phyloP scores from a whole-genome alignment of 169 alveolate genomes.

The Neospora caninum region DNA sequence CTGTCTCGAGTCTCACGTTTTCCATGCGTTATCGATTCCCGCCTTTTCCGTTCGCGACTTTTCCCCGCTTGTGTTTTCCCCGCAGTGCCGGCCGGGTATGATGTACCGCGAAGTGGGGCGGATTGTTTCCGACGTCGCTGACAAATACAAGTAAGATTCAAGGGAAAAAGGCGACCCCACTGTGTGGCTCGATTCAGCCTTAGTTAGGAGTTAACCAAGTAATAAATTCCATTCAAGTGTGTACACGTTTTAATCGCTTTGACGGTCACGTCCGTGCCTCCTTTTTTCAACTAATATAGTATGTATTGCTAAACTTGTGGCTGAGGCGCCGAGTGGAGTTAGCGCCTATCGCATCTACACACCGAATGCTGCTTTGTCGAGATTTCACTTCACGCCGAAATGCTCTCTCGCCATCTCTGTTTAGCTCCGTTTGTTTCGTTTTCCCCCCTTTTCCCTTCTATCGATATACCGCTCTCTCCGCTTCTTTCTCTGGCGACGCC shows the following conservation, averaged over 20 bases:
- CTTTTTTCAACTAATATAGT: neutral
- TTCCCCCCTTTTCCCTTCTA: no score
- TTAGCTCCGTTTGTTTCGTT: no score
- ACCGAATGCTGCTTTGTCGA: no score
- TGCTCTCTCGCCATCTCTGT: no score
- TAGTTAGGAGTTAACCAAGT: neutral
- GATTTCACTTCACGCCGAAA: no score
- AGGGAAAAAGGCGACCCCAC: slow-evolving; percentile 37
- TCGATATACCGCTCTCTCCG: no score
- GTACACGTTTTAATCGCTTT: neutral
- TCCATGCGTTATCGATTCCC: neutral
- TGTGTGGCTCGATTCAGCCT: neutral
- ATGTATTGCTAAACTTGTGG: no score
- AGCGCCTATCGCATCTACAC: no score
- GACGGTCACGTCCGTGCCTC: neutral
- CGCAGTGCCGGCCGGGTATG: slow-evolving; percentile 95
- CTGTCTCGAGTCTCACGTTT: neutral
- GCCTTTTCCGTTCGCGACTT: no score
- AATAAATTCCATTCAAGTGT: neutral
- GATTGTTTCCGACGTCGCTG: slow-evolving; percentile 83
- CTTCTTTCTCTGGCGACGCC: no score
- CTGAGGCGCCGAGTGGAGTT: no score
- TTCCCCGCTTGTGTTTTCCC: neutral
- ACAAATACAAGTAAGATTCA: slow-evolving; percentile 72
- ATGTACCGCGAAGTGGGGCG: slow-evolving; percentile 97